Percentiles rank a stretch among this genome's conserved stretches.
Evolutionary conservation across 75 land plant species (phyloP).

Genomic region (Selaginella moellendorffii): DNA sequence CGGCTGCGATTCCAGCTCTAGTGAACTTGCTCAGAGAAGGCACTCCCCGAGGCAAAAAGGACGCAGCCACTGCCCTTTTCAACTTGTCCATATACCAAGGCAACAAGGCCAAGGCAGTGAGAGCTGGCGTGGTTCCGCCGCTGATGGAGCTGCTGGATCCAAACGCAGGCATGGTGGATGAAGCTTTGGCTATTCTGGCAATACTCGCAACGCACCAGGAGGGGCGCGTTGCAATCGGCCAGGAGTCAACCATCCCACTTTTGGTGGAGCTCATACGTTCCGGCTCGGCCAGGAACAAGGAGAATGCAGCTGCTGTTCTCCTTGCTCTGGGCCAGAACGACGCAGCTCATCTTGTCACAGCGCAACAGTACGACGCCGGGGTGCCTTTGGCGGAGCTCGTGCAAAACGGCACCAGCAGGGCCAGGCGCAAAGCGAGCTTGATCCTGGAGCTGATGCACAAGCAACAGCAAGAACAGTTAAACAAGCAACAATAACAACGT

Average conservation of each 20-base stretch:
- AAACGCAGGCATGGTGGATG: slow-evolving; percentile 39
- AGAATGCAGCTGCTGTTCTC: slow-evolving; percentile 73
- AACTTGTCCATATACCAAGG: slow-evolving; percentile 55
- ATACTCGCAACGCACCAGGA: slow-evolving; percentile 40
- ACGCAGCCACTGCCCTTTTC: slow-evolving; percentile 77
- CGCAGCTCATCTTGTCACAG: slow-evolving; percentile 17
- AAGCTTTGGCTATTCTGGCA: slow-evolving; percentile 62
- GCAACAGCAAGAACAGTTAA: slow-evolving; percentile 6
- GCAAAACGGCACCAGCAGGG: slow-evolving; percentile 55
- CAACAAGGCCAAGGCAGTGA: slow-evolving; percentile 58
- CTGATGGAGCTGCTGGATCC: slow-evolving; percentile 45
- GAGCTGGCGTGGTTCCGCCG: slow-evolving; percentile 46
- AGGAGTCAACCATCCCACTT: slow-evolving; percentile 28
- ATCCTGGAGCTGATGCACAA: slow-evolving; percentile 38
- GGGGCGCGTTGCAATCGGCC: slow-evolving; percentile 42
- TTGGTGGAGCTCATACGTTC: slow-evolving; percentile 39
- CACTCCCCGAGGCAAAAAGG: slow-evolving; percentile 50
- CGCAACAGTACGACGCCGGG: slow-evolving; percentile 29
- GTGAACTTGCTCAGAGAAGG: slow-evolving; percentile 43
- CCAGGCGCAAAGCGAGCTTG: slow-evolving; percentile 49
- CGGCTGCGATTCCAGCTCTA: slow-evolving; percentile 51
- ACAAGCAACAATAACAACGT: no score
- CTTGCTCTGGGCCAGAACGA: slow-evolving; percentile 41
- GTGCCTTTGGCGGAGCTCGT: slow-evolving; percentile 37
- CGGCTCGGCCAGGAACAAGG: slow-evolving; percentile 69